Base-by-base conservation (phyloP, 2,329 filamentous ascomycete genomes). In the Sclerotinia minor region DNA sequence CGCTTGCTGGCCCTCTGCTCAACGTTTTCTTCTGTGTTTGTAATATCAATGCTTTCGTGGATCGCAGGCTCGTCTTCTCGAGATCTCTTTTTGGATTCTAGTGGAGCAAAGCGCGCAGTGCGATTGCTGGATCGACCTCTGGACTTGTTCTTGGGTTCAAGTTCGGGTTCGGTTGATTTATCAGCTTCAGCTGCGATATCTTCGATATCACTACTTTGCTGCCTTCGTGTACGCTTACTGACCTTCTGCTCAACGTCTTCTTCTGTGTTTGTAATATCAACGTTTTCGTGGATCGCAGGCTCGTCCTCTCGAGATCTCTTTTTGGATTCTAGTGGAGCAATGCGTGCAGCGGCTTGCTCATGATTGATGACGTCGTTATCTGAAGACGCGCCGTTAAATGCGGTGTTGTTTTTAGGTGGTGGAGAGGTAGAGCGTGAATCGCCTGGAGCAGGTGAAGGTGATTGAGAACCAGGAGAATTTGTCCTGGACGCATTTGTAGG, bases 221-320 rank as follows among this genome's bases (percentile, higher is more conserved):
- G 17, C 5, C 32, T 32, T n/a, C 67, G 67, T 45, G 63, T 11
- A 21, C 67, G 67, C 24, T 67, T 67, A 21, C 41, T 53, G 29
- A 38, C 24, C 15, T 17, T 49, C 6, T 67, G n/a, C n/a, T 69
- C 50, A 17, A 24, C 19, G 29, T 32, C 50, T 13, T 53, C 44
- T 47, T 41, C 38, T 11, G 29, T 19, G 29, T 61, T 21, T 55
- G 64, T 1, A n/a, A n/a, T 15, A n/a, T n/a, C 64, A 50, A 5
- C 64, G 53, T 6, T 35, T 57, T 57, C 41, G 4, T 45, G 26
- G 35, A 5, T 52, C 29, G 26, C 58, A 35, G 54, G 17, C 11
- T 61, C 64, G 17, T 61, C 64, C 17, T 7, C 41, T 58, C 67
- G 57, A 21, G 57, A 41, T 61, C 64, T 66, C 64, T 69, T 67